Evolutionary conservation across 148 eudicot genomes (phyloP).

Genomic region (Chenopodium berlandieri): DNA sequence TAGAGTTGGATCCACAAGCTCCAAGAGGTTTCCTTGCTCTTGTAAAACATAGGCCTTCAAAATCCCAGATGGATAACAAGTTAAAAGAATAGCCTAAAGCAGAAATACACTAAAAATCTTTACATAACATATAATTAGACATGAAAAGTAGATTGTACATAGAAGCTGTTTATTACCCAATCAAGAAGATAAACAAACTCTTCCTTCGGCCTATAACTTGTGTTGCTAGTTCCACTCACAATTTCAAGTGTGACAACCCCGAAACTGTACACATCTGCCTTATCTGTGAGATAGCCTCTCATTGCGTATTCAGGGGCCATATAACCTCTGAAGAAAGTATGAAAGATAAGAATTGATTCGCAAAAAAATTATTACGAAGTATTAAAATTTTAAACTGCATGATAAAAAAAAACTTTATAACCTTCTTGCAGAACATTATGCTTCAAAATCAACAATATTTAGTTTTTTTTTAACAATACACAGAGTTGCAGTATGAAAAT

Average conservation of each 20-base stretch:
- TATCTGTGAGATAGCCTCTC: conserved; percentile 80
- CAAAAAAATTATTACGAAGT: background rate
- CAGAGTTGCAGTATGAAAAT: background rate
- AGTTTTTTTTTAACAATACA: background rate
- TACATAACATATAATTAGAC: too few species aligned
- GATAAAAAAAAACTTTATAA: too few species aligned
- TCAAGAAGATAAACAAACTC: conserved; percentile 91
- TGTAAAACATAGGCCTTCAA: conserved; percentile 78
- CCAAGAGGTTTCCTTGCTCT: conserved; percentile 82
- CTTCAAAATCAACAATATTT: background rate
- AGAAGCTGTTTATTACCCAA: conserved; percentile 50
- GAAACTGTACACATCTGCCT: conserved; percentile 88
- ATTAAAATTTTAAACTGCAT: background rate
- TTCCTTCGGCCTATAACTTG: conserved; percentile 73
- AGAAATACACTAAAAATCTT: background rate
- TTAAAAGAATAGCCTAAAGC: too few species aligned
- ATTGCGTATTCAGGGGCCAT: conserved; percentile 91
- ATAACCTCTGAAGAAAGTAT: conserved; percentile 56
- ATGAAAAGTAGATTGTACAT: too few species aligned
- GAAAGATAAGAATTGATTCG: background rate
- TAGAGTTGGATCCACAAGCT: conserved; percentile 70
- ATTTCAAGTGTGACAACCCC: conserved; percentile 77
- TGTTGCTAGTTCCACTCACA: conserved; percentile 85
- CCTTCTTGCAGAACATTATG: background rate
- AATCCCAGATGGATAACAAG: conserved; percentile 5